phyloP scores from a whole-genome alignment of 163 green algal genomes.

The Prototheca wickerhamii region DNA sequence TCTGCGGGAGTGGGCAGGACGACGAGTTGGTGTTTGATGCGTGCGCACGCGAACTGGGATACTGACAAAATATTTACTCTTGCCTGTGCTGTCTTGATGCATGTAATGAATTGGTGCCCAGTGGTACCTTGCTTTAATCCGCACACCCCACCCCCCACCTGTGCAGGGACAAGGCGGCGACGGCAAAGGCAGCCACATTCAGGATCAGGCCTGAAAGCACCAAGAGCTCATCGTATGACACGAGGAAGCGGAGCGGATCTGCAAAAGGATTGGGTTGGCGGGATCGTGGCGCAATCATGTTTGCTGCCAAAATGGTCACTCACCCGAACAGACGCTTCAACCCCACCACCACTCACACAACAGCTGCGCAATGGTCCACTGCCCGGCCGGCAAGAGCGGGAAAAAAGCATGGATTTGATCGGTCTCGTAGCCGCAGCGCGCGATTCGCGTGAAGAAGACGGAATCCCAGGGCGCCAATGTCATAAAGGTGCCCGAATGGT shows the following conservation, averaged over 20 bases:
- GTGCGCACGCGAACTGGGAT: background rate
- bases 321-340: background rate
- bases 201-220: constrained; percentile 27
- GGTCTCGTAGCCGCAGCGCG: constrained; percentile 73
- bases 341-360: background rate
- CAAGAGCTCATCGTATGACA: constrained; percentile 4
- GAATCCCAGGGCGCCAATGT: constrained; percentile 74
- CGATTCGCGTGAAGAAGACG: constrained; percentile 69
- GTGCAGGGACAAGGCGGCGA: constrained; percentile 32
- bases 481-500: too few species aligned
- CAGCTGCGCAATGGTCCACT: constrained; percentile 10
- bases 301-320: background rate
- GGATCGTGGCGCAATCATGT: too few species aligned
- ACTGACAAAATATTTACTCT: background rate
- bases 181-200: constrained; percentile 33
- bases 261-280: too few species aligned
- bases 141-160: too few species aligned
- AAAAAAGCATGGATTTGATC: constrained; percentile 90
- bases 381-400: constrained; percentile 53
- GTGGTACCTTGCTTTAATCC: too few species aligned
- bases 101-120: too few species aligned
- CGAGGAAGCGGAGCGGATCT: background rate
- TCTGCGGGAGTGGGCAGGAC: background rate
- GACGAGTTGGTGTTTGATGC: background rate
- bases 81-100: too few species aligned